These are phyloP conservation scores for Picochlorum sp. DNA, from an alignment of 139 green algal species.

Conservation along the genomic window DNA sequence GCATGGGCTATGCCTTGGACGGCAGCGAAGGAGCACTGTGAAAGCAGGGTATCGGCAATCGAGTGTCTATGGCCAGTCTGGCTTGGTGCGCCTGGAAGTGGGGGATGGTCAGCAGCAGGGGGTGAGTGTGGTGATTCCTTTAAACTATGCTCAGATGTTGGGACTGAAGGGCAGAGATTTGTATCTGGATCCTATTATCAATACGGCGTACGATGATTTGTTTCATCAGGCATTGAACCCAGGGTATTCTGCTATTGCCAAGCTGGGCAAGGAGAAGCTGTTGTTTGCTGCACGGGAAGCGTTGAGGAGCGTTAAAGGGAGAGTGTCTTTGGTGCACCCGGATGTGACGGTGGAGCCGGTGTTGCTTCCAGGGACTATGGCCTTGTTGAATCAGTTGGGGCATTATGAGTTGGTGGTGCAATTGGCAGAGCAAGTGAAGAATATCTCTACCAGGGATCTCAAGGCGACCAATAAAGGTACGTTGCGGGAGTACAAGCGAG, in stretches of 20 bases:
- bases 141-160: conserved; percentile 8
- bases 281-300: conserved; percentile 34
- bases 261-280: conserved; percentile 31
- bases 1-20: too few species aligned
- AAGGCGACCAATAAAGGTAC: background rate
- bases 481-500: conserved; percentile 14
- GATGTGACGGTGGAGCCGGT: conserved; percentile 32
- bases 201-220: conserved; percentile 5
- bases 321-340: conserved; percentile 16
- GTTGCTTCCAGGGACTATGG: conserved; percentile 45
- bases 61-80: background rate
- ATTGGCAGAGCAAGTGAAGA: conserved; percentile 18
- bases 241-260: conserved; percentile 32
- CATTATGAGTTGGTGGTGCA: conserved; percentile 36
- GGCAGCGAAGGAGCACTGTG: too few species aligned
- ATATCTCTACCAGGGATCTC: conserved; percentile 18
- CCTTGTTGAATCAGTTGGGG: conserved; percentile 48
- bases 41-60: too few species aligned
- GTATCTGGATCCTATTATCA: conserved; percentile 9
- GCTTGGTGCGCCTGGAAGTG: background rate
- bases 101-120: background rate
- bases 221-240: background rate
- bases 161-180: conserved; percentile 3
- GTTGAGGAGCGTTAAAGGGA: conserved; percentile 15
- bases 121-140: conserved; percentile 2